Evolutionary conservation across 257 asterid genomes (phyloP), one percentile per base, ranked within the genome.

Genomic region (Capsicum rhomboideum): DNA sequence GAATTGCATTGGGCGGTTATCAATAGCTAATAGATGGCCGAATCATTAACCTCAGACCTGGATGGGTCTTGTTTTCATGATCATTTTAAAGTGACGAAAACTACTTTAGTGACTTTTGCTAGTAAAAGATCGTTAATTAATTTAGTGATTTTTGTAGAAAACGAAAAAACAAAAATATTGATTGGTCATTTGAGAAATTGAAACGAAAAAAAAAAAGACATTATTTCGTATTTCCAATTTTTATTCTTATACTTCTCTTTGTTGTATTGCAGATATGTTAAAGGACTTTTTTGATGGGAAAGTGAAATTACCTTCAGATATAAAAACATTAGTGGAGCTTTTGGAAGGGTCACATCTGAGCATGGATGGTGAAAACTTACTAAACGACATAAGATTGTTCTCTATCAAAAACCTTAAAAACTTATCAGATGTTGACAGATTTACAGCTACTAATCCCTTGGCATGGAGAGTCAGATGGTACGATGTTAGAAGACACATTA

Each of bases 401-500:
- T 53, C 83, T 20, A 2, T 9, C 2, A 8, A 82, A 17, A 34
- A 37, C 14, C 82, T 89, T 16, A 56, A 4, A 17, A 10, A 13
- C 16, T 17, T 80, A 17, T 23, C n/a, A 44, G 46, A 26, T 14
- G 28, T 81, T 14, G 56, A 54, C 10, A 8, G 18, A 29, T 42
- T 18, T n/a, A n/a, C n/a, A 1, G 46, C 34, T 31, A 31, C 40
- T 21, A 78, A 77, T 82, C 93, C 94, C 42, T 53, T 53, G 64
- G 91, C 91, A 29, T 83, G 88, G 90, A 88, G 89, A 53, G 92
- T 89, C 55, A 78, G 46, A 26, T 93, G 97, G 97, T 93, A 83
- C 63, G 84, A 85, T 28, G 91, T 87, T 58, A 91, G 85, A 87
- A 85, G 83, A 84, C 61, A 90, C 54, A 83, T 91, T 11, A 83